Evolutionary conservation across 179 eudicot species (phyloP), one percentile per base, ranked within the genome.

Genomic region (Silene vulgaris): DNA sequence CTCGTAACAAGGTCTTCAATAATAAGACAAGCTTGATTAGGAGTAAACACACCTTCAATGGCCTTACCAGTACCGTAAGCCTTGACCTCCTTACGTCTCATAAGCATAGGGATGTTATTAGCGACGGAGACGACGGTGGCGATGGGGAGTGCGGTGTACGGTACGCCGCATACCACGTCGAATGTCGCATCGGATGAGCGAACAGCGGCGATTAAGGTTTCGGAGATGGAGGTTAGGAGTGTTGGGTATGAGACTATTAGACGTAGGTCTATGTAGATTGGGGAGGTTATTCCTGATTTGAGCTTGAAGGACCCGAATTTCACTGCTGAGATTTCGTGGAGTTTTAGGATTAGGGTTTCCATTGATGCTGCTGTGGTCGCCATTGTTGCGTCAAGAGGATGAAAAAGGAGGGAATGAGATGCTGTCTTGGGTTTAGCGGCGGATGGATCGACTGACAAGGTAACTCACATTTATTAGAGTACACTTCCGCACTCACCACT

Each of bases 201-300:
- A 60, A 88, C 85, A 65, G 93, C 63, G 76, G 89, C 77, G 65
- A 88, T 80, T 40, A 91, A 88, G 83, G 91, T 84, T 65, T 88
- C 82, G 81, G 98, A 88, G 81, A 94, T 87, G 35, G 83, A 89
- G 56, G 79, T 73, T 76, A 90, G 92, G 79, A 94, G 93, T 19
- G 85, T 28, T 0, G 97, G 97, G 87, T 84, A 89, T 4, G 97
- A 94, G 48, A 94, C 91, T 67, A 91, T 91, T 60, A 91, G 86
- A 61, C 97, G 98, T 75, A 91, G 96, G 87, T 94, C 98, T 8
- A 94, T 90, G 93, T 94, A 91, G 77, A 94, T 86, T 0, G 97
- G 97, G 35, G 97, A 93, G 50, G 83, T 72, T 8, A 91, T 89
- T 80, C 97, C 96, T 72, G 97, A 91, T 71, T 93, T 93, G 16